Evolutionary conservation across 108 stramenopile genomes (phyloP).

Genomic region (Cyclostephanos invisitatus): DNA sequence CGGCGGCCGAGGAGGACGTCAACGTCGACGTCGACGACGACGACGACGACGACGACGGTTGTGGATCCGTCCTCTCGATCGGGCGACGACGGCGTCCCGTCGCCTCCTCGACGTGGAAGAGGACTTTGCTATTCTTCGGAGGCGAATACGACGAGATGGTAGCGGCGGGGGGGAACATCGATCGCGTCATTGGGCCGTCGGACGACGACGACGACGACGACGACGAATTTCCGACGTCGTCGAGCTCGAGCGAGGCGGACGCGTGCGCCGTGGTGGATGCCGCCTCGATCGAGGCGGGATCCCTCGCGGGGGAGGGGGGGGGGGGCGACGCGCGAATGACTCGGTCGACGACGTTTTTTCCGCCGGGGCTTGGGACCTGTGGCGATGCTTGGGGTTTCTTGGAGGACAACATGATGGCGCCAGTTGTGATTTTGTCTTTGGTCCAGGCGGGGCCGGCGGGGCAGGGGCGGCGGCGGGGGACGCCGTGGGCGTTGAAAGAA

Average conservation of each 20-base stretch:
- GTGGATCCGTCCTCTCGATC: too few relatives aligned
- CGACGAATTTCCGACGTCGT: not conserved
- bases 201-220: not conserved
- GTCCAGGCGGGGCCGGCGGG: too few relatives aligned
- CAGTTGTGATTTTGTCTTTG: too few relatives aligned
- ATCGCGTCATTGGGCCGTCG: not conserved
- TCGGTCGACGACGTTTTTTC: conserved; percentile 4
- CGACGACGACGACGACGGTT: not conserved
- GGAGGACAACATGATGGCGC: too few relatives aligned
- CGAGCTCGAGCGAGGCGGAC: not conserved
- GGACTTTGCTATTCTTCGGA: conserved; percentile 3
- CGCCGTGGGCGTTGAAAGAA: too few relatives aligned
- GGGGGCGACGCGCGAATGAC: conserved; percentile 2
- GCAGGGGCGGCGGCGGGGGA: too few relatives aligned
- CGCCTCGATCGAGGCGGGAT: not conserved
- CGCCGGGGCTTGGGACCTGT: not conserved
- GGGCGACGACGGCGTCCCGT: not conserved
- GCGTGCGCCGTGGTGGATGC: not conserved
- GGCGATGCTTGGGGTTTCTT: conserved; percentile 8
- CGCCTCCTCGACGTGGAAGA: conserved; percentile 16
- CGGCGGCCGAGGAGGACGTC: conserved; percentile 9
- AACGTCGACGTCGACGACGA: conserved; percentile 7
- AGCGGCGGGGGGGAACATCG: not conserved
- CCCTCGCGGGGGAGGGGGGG: not conserved
- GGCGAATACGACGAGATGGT: not conserved